phyloP scores from a whole-genome alignment of 2,329 filamentous ascomycete genomes.

The Calonectria ilicicola region DNA sequence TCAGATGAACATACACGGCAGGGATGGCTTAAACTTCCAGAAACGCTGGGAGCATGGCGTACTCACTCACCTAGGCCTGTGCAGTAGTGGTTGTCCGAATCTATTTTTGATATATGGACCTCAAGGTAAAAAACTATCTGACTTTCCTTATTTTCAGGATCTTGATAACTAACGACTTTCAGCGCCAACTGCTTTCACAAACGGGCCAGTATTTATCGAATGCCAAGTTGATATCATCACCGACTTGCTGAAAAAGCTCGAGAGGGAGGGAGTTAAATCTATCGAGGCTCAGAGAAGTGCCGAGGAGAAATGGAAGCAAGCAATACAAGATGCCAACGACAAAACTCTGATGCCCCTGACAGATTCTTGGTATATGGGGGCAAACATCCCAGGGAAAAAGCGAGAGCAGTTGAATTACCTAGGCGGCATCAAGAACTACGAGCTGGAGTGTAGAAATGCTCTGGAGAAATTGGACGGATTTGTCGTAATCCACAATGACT shows the following conservation, averaged over 20 bases:
- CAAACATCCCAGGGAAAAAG: slow-evolving; percentile 24
- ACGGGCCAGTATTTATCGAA: slow-evolving; percentile 38
- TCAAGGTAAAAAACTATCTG: slow-evolving; percentile 16
- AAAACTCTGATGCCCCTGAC: slow-evolving; percentile 14
- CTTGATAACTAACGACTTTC: not conserved
- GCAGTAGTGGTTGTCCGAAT: slow-evolving; percentile 35
- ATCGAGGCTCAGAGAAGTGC: slow-evolving; percentile 12
- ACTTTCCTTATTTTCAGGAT: not conserved
- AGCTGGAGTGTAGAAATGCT: slow-evolving; percentile 2
- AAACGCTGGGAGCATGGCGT: slow-evolving; percentile 34
- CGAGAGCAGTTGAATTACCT: slow-evolving; percentile 21
- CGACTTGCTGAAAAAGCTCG: slow-evolving; percentile 27
- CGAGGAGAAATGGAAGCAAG: slow-evolving; percentile 19
- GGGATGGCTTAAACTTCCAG: slow-evolving; percentile 23
- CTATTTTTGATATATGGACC: slow-evolving; percentile 42
- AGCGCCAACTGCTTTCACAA: slow-evolving; percentile 31
- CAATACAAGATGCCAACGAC: slow-evolving; percentile 18
- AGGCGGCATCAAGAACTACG: slow-evolving; percentile 22
- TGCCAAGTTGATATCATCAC: slow-evolving; percentile 34
- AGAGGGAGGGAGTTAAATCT: slow-evolving; percentile 14
- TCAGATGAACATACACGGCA: slow-evolving; percentile 36
- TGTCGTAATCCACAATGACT: not conserved
- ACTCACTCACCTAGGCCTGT: slow-evolving; percentile 38
- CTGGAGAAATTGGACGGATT: slow-evolving; percentile 10
- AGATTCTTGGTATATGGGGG: slow-evolving; percentile 27